Conservation (phyloP, 2,329 filamentous ascomycete species). For the Trichoderma endophyticum region DNA sequence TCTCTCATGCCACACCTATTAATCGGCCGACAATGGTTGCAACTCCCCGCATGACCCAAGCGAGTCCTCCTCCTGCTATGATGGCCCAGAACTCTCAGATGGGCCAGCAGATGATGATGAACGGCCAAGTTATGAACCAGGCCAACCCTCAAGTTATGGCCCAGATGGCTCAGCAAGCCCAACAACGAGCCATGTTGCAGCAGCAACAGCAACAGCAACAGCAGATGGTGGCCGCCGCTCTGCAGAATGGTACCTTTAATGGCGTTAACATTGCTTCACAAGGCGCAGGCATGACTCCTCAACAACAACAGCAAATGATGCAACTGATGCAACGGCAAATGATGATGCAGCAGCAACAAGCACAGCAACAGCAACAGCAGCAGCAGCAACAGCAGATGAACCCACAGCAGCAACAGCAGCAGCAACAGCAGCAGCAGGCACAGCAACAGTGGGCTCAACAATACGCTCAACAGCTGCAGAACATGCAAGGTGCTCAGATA, state of each 20-base stretch:
- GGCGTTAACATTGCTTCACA: constrained; percentile 32
- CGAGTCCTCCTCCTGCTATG: constrained; percentile 58
- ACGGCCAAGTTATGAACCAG: constrained; percentile 43
- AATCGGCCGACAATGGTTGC: constrained; percentile 49
- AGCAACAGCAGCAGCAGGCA: constrained; percentile 40
- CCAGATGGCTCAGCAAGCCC: constrained; percentile 40
- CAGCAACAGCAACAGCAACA: constrained; percentile 40
- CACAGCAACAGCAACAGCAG: constrained; percentile 30
- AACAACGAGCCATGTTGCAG: constrained; percentile 46
- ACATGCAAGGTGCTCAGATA: constrained; percentile 37
- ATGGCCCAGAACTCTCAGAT: constrained; percentile 57
- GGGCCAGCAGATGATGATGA: constrained; percentile 52
- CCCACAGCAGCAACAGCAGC: constrained; percentile 37
- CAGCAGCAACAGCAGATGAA: constrained; percentile 37
- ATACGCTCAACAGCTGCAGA: constrained; percentile 43
- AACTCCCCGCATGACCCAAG: constrained; percentile 62
- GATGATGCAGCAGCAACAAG: constrained; percentile 40
- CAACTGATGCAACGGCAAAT: constrained; percentile 39
- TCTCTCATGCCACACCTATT: constrained; percentile 58
- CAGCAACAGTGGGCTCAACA: constrained; percentile 44
- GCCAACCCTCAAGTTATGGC: constrained; percentile 40
- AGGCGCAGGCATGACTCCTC: constrained; percentile 34
- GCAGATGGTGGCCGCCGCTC: constrained; percentile 43
- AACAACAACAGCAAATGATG: constrained; percentile 36
- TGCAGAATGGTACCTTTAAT: constrained; percentile 38